A percentile compares a stretch with the other conserved stretches of the same genome.
Conservation (phyloP, 441 rosid genomes). For the Populus hybrid region DNA sequence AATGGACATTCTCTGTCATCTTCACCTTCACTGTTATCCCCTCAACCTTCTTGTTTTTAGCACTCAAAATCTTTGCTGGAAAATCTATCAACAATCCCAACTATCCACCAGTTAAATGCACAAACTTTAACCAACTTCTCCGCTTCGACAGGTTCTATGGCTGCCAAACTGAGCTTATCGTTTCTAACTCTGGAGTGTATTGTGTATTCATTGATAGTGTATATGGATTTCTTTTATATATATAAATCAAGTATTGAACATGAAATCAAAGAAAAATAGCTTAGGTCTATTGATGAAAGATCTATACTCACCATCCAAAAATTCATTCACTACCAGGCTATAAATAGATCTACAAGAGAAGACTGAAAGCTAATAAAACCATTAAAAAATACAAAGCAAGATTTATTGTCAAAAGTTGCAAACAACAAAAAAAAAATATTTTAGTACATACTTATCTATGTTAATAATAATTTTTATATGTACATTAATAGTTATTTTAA, state of each 20-base stretch:
- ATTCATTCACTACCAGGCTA: too few species aligned
- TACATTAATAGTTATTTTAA: too few species aligned
- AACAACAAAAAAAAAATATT: too few species aligned
- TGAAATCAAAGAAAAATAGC: too few species aligned
- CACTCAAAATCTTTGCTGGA: conserved; percentile 37
- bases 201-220: conserved; percentile 28
- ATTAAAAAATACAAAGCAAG: too few species aligned
- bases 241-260: conserved; percentile 45
- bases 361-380: too few species aligned
- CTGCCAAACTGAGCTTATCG: conserved; percentile 48
- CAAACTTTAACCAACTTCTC: conserved; percentile 41
- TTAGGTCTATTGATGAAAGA: too few species aligned
- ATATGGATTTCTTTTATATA: conserved; percentile 19
- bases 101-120: conserved; percentile 57
- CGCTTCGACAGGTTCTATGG: conserved; percentile 51
- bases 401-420: too few species aligned
- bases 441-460: too few species aligned
- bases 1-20: conserved; percentile 36
- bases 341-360: too few species aligned
- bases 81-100: conserved; percentile 40
- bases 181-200: conserved; percentile 43
- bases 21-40: conserved; percentile 21
- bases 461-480: too few species aligned
- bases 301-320: too few species aligned
- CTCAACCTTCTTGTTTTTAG: conserved; percentile 15